Percentiles rank a stretch among this genome's conserved stretches.
Conservation (phyloP, 2,329 filamentous ascomycete genomes). For the Diaporthe citri region DNA sequence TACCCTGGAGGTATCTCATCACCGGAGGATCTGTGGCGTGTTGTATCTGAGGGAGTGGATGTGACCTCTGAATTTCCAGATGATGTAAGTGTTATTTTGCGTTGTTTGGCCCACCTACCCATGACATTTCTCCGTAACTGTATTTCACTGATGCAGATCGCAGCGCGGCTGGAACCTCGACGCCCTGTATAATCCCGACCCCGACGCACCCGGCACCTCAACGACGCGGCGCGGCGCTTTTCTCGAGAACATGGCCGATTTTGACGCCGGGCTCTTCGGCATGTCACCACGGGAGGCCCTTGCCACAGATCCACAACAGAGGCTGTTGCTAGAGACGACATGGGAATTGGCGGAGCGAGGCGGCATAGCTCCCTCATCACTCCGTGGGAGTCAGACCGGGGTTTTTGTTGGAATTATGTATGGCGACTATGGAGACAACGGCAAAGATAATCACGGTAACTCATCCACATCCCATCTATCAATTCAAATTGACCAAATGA, state of each 20-base stretch:
- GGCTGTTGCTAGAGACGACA: constrained; percentile 42
- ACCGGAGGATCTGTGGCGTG: constrained; percentile 24
- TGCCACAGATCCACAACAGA: constrained; percentile 39
- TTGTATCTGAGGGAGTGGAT: constrained; percentile 13
- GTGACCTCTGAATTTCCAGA: constrained; percentile 32
- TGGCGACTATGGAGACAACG: constrained; percentile 43
- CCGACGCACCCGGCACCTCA: constrained; percentile 40
- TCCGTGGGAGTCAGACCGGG: constrained; percentile 44
- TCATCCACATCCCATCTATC: background rate
- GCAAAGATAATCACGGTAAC: background rate
- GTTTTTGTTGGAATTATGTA: constrained; percentile 46
- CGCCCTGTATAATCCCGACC: constrained; percentile 28
- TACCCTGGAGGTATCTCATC: constrained; percentile 31
- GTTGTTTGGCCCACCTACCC: rapidly evolving
- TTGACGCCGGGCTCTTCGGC: constrained; percentile 47
- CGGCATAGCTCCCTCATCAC: constrained; percentile 40
- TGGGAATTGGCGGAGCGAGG: constrained; percentile 44
- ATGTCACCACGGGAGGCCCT: constrained; percentile 44
- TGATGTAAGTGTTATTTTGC: background rate
- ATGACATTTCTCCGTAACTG: background rate
- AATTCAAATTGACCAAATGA: too few species aligned
- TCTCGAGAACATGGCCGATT: constrained; percentile 31
- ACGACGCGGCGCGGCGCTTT: constrained; percentile 14
- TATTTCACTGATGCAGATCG: background rate
- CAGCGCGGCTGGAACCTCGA: constrained; percentile 24